These are phyloP conservation scores for Trichosporon inkin DNA, from an alignment of 1,284 basidiomycete genomes.

Conservation along the genomic window DNA sequence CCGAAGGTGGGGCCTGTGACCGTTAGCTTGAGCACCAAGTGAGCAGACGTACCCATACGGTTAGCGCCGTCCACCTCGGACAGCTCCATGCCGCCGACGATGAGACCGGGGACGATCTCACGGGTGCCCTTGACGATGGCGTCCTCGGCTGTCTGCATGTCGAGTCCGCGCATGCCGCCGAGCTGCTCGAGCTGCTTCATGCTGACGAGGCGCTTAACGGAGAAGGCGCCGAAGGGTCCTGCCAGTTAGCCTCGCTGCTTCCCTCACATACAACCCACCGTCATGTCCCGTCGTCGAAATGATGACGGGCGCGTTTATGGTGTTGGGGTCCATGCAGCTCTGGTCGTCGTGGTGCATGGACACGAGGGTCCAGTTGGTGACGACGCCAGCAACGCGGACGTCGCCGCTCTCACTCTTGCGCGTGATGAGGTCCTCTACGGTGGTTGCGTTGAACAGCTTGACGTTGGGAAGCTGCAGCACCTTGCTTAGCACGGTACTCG, in stretches of 20 bases:
- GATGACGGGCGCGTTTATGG: conserved; percentile 73
- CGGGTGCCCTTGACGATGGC: conserved; percentile 68
- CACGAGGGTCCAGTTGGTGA: conserved; percentile 9
- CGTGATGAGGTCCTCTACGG: conserved; percentile 74
- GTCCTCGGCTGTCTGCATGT: conserved; percentile 74
- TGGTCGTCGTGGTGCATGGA: background rate
- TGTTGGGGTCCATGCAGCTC: conserved; percentile 56
- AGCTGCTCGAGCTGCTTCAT: conserved; percentile 70
- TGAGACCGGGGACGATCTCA: conserved; percentile 72
- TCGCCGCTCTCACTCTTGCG: conserved; percentile 27
- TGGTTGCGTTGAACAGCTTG: conserved; percentile 61
- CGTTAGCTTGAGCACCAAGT: too few relatives aligned
- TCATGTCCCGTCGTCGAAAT: conserved; percentile 56
- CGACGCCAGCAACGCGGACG: conserved; percentile 16
- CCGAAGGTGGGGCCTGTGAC: background rate
- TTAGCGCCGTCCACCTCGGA: conserved; percentile 72
- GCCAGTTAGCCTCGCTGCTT: too few relatives aligned
- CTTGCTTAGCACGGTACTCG: conserved; percentile 69
- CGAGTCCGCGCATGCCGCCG: conserved; percentile 65
- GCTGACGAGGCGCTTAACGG: conserved; percentile 73
- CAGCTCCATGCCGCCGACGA: conserved; percentile 55
- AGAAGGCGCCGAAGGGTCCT: conserved; percentile 73
- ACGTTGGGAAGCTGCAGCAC: conserved; percentile 72
- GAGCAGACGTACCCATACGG: conserved; percentile 58
- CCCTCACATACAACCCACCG: conserved; percentile 49